Percentiles rank a stretch among this genome's conserved stretches.
phyloP scores from a whole-genome alignment of 2,329 filamentous ascomycete genomes.

The Fusarium poae region DNA sequence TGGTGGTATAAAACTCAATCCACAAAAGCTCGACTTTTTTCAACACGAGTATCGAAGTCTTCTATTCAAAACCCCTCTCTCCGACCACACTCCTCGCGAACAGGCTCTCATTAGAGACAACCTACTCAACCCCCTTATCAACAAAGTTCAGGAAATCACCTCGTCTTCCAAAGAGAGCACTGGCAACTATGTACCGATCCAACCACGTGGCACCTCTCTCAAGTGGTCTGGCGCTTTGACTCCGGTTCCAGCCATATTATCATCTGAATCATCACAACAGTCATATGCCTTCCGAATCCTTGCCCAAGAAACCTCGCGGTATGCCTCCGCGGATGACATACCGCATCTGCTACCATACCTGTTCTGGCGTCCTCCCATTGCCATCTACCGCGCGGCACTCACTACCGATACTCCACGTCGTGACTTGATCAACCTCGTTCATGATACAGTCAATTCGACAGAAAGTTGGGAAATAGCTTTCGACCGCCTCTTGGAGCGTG shows the following conservation, averaged over 20 bases:
- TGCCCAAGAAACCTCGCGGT: conserved; percentile 42
- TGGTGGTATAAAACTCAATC: conserved; percentile 86
- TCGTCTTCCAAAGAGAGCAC: conserved; percentile 8
- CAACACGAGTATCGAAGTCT: conserved; percentile 73
- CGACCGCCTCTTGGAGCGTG: conserved; percentile 34
- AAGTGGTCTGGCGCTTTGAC: conserved; percentile 46
- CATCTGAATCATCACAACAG: conserved; percentile 22
- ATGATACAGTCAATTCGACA: conserved; percentile 38
- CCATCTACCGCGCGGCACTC: conserved; percentile 49
- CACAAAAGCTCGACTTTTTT: conserved; percentile 83
- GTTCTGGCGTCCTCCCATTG: conserved; percentile 55
- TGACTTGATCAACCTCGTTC: conserved; percentile 46
- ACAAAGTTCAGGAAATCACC: conserved; percentile 47
- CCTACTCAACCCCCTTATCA: conserved; percentile 45
- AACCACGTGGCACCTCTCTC: conserved; percentile 38
- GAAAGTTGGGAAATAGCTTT: conserved; percentile 28
- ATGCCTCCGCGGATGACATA: conserved; percentile 43
- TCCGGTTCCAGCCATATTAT: conserved; percentile 47
- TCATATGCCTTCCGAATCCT: conserved; percentile 44
- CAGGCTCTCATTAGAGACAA: conserved; percentile 34
- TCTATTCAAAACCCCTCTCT: conserved; percentile 48
- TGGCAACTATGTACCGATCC: conserved; percentile 24
- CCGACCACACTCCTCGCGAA: conserved; percentile 43
- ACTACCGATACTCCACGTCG: conserved; percentile 21
- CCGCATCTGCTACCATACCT: conserved; percentile 54